Evolutionary conservation across 176 grass and related monocot species (phyloP), one percentile per base, ranked within the genome.

Genomic region (Ensete ventricosum): DNA sequence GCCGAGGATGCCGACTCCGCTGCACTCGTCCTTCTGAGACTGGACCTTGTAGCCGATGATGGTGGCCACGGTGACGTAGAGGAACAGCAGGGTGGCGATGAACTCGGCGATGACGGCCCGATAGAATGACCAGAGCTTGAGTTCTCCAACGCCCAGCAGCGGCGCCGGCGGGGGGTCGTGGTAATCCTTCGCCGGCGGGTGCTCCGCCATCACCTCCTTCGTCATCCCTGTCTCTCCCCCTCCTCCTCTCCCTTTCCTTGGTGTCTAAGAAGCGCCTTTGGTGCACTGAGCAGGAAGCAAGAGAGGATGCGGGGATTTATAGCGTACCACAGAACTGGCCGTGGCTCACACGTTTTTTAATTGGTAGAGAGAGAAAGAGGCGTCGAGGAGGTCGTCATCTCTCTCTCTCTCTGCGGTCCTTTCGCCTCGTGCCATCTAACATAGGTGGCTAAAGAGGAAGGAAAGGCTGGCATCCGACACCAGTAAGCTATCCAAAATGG

Each of bases 21-120:
- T 53, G 86, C 90, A 85, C 0, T 26, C 0, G 0, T 82, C 14
- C 19, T 71, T 2, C 6, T 57, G n/a, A 13, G 72, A 48, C 79
- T 96, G 88, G 72, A 2, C 53, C 76, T 89, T 89, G 90, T 91
- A 91, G 21, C 90, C 90, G 77, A 98, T 93, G 60, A 98, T 84
- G 79, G 95, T 93, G 14, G 95, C 84, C 24, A 98, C 34, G 80
- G 85, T 84, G 50, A 98, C 85, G 78, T 91, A 98, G 25, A 98
- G 90, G 84, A 93, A 89, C 63, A 98, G 87, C 67, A 98, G 90
- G 1, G 90, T 82, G 19, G 95, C 86, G 16, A 93, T 1, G 82
- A 98, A 98, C 80, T 98, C 95, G 8, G 90, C 88, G 81, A 98
- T 87, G 64, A 80, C 53, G 1, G 88, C 90, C 14, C 88, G 85